Evolutionary conservation across 1,139 yeast genomes (phyloP), one percentile per base, ranked within the genome.

Genomic region (Taphrina flavorubra): DNA sequence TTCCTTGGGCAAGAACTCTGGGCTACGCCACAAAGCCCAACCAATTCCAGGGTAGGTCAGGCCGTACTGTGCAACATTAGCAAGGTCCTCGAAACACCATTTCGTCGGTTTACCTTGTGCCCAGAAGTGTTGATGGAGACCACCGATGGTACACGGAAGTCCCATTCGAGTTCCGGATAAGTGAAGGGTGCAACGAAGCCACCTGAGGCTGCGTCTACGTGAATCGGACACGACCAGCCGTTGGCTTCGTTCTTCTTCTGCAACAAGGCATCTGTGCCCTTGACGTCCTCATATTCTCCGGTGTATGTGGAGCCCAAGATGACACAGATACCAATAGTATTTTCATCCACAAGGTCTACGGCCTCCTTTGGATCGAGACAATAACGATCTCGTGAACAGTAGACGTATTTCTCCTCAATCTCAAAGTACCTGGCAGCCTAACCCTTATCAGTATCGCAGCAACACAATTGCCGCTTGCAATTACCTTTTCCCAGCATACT

Each of bases 171-270:
- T 69, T 86, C 80, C 6, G 68, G 67, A n/a, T 53, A 18, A 14
- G 47, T 55, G 46, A 63, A 63, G 11, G 67, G 67, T 8, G 73
- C 73, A 13, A 72, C 85, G 76, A 92, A 86, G 0, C 89, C 97
- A 69, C 97, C 97, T 57, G 92, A 86, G 0, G 97, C 97, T 73
- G 95, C 97, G 78, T 92, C 97, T 47, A 92, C 95, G 76, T 92
- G 97, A 76, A 92, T 91, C 69, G 95, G 91, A 68, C 90, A 79
- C 74, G 84, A 84, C 71, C 81, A 73, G 2, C 96, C 96, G 7
- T 83, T 86, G 76, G 89, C 88, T 71, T 81, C 78, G 76, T 92
- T 87, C 73, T 86, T 83, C 70, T 87, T 85, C 76, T 89, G 94
- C 72, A 92, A 81, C 36, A 88, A 79, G 18, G 83, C 78, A 58